Conservation (phyloP, 805 yeast genomes). For the Ascoidea tarda region DNA sequence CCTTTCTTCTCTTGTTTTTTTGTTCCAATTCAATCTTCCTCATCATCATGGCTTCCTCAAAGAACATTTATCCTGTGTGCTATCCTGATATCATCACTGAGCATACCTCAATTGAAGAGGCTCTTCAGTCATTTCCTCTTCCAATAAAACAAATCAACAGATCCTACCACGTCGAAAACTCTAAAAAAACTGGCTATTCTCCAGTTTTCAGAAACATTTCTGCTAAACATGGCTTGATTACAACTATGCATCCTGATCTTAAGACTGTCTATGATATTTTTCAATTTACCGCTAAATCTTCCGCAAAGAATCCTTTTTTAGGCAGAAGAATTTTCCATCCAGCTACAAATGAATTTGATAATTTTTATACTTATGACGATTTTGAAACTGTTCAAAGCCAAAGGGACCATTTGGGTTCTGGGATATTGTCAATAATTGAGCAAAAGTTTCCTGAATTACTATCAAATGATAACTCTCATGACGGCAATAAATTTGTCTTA, state of each 20-base stretch:
- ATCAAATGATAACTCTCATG: conserved; percentile 4
- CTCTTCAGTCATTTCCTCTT: neutral
- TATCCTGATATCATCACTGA: neutral
- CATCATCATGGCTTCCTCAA: no score
- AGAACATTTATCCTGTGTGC: neutral
- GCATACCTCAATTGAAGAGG: neutral
- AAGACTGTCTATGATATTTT: conserved; percentile 1
- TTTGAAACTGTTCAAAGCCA: conserved; percentile 27
- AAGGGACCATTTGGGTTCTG: conserved; percentile 18
- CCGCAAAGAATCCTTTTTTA: neutral
- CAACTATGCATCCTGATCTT: neutral
- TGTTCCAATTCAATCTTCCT: no score
- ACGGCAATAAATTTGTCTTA: conserved; percentile 21
- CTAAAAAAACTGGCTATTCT: neutral
- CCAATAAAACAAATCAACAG: no score
- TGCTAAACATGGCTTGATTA: neutral
- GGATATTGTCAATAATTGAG: neutral
- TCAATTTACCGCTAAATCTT: neutral
- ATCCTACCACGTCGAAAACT: neutral
- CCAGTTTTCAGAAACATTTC: conserved; percentile 1
- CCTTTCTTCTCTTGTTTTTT: no score
- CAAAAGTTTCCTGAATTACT: conserved; percentile 3
- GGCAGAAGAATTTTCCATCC: neutral
- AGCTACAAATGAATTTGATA: conserved; percentile 17
- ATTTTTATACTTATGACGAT: conserved; percentile 27